Conservation (phyloP, 805 yeast genomes). For the Jamesozyma gamospora region DNA sequence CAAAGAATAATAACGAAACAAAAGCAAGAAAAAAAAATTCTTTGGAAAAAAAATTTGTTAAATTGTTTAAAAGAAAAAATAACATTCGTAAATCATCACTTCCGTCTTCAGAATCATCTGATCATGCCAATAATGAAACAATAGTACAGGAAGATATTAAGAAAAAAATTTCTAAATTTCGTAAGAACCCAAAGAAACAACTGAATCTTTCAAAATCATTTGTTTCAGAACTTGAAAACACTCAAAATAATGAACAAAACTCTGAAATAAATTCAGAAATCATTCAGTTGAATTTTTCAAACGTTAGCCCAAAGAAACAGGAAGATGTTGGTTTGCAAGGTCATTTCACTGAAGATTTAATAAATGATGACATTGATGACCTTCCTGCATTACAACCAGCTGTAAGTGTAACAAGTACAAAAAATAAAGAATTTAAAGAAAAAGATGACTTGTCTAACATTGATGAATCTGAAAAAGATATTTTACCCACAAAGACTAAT, state of each 20-base stretch:
- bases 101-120: conserved; percentile 2
- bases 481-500: neutral
- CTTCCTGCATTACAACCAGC: conserved; percentile 14
- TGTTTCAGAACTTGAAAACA: too few species aligned
- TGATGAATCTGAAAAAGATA: neutral
- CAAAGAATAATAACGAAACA: neutral
- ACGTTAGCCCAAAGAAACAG: neutral
- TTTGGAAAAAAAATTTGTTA: conserved; percentile 21
- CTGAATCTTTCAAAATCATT: neutral
- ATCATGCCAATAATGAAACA: neutral
- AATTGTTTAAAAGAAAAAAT: conserved; percentile 14
- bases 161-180: conserved; percentile 6
- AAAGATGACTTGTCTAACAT: neutral
- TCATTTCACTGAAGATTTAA: neutral
- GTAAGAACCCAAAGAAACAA: conserved; percentile 4
- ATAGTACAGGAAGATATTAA: conserved; percentile 6
- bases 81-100: conserved; percentile 5
- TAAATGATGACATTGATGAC: neutral
- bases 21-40: conserved; percentile 3
- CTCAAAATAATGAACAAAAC: too few species aligned
- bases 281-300: neutral
- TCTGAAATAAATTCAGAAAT: neutral
- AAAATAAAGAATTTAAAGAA: neutral
- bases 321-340: neutral
- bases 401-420: conserved; percentile 12